Evolutionary conservation across 2,329 filamentous ascomycete genomes (phyloP).

Genomic region (Trichoderma sp.): DNA sequence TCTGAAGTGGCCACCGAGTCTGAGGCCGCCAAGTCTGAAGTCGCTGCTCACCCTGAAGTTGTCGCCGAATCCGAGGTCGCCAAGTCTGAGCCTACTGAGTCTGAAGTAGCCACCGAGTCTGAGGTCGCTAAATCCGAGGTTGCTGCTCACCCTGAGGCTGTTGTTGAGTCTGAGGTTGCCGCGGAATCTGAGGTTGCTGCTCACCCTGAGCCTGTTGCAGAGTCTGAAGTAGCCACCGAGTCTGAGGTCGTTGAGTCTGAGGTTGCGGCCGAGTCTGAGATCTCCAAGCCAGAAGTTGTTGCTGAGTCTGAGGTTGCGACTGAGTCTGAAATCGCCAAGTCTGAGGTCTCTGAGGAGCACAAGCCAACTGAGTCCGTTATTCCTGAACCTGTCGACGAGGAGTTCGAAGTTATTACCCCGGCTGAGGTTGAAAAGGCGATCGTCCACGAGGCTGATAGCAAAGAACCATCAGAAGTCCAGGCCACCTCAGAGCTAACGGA

Average conservation of each 20-base stretch:
- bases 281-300: background rate
- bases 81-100: slow-evolving; percentile 18
- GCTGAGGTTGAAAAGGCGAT: slow-evolving; percentile 12
- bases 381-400: background rate
- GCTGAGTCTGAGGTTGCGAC: background rate
- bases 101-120: slow-evolving; percentile 21
- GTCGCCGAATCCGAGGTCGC: slow-evolving; percentile 12
- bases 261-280: background rate
- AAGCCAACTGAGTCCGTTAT: slow-evolving; percentile 1
- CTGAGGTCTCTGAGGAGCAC: slow-evolving; percentile 6
- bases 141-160: slow-evolving; percentile 22
- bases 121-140: slow-evolving; percentile 22
- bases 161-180: slow-evolving; percentile 14
- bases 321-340: slow-evolving; percentile 21
- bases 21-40: slow-evolving; percentile 8
- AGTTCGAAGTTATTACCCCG: background rate
- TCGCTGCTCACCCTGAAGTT: slow-evolving; percentile 2
- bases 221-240: background rate
- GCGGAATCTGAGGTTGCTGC: slow-evolving; percentile 21
- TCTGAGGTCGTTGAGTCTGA: background rate
- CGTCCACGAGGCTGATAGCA: background rate
- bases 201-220: background rate
- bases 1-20: background rate
- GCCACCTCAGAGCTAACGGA: slow-evolving; percentile 3
- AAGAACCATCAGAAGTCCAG: background rate